Conservation (phyloP, 352 stramenopile species). For the Phytophthora kernoviae region DNA sequence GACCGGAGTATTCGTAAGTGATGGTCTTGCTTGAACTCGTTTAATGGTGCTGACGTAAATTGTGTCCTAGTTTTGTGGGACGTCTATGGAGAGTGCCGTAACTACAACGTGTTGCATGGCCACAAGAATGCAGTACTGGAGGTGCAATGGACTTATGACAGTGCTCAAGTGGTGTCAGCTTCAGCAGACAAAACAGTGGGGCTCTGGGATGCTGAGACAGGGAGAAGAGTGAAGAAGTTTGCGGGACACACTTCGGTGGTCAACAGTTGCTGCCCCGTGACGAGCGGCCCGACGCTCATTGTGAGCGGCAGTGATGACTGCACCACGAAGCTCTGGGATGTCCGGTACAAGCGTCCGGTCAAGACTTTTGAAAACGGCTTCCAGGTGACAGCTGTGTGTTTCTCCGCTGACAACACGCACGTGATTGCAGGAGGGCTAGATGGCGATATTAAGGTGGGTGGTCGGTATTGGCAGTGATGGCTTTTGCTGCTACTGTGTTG, state of each 20-base stretch:
- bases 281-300: slow-evolving; percentile 77
- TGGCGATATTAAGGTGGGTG: slow-evolving; percentile 85
- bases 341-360: slow-evolving; percentile 75
- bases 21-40: neutral
- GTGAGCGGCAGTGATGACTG: slow-evolving; percentile 93
- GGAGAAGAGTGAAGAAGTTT: slow-evolving; percentile 83
- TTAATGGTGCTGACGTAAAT: neutral
- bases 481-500: neutral
- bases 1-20: slow-evolving; percentile 66
- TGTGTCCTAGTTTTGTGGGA: slow-evolving; percentile 86
- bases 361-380: slow-evolving; percentile 89
- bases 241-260: slow-evolving; percentile 85
- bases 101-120: slow-evolving; percentile 93
- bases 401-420: slow-evolving; percentile 83
- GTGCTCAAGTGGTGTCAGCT: slow-evolving; percentile 84
- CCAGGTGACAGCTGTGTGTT: slow-evolving; percentile 91
- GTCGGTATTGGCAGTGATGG: neutral
- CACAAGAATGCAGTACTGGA: slow-evolving; percentile 97
- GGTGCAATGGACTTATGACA: slow-evolving; percentile 92
- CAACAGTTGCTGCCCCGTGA: slow-evolving; percentile 92
- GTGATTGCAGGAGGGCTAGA: slow-evolving; percentile 94
- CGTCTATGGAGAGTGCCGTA: slow-evolving; percentile 89
- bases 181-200: slow-evolving; percentile 94
- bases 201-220: slow-evolving; percentile 88
- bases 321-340: slow-evolving; percentile 90